These are phyloP conservation scores for Carex parvula DNA, from an alignment of 176 grass and related monocot species.

Conservation along the genomic window DNA sequence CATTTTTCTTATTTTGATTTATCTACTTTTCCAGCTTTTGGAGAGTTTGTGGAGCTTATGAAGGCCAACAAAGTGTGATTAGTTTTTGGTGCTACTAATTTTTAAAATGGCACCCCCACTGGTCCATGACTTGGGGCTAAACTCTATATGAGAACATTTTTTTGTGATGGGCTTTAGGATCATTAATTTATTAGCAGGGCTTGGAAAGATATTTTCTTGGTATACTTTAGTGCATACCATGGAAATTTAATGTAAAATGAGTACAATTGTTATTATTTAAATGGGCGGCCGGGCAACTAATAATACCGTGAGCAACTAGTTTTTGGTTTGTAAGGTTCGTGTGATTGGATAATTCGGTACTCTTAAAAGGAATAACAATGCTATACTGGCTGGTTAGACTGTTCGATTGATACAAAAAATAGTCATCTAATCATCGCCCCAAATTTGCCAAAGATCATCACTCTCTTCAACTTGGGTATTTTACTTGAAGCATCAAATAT, in stretches of 20 bases:
- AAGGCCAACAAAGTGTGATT: slow-evolving; percentile 58
- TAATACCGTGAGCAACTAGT: neutral
- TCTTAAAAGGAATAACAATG: neutral
- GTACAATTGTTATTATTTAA: too few relatives aligned
- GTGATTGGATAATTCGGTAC: neutral
- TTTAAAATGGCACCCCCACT: slow-evolving; percentile 68
- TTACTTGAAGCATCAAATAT: too few relatives aligned
- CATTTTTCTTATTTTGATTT: neutral
- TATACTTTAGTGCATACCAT: neutral
- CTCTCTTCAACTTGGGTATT: neutral
- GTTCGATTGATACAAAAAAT: neutral
- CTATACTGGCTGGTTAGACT: neutral
- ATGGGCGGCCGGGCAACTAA: neutral
- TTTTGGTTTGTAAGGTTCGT: neutral
- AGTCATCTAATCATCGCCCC: neutral
- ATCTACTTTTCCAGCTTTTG: slow-evolving; percentile 47
- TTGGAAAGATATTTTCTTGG: neutral
- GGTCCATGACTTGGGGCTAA: slow-evolving; percentile 87
- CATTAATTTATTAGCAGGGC: neutral
- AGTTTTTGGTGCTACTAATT: neutral
- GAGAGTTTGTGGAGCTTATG: slow-evolving; percentile 89
- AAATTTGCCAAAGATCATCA: neutral
- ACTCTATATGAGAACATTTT: slow-evolving; percentile 30
- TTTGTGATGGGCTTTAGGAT: neutral
- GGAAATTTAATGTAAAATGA: too few relatives aligned